These are phyloP conservation scores for Ascoidea asiatica DNA, from an alignment of 805 yeast species.

Conservation along the genomic window DNA sequence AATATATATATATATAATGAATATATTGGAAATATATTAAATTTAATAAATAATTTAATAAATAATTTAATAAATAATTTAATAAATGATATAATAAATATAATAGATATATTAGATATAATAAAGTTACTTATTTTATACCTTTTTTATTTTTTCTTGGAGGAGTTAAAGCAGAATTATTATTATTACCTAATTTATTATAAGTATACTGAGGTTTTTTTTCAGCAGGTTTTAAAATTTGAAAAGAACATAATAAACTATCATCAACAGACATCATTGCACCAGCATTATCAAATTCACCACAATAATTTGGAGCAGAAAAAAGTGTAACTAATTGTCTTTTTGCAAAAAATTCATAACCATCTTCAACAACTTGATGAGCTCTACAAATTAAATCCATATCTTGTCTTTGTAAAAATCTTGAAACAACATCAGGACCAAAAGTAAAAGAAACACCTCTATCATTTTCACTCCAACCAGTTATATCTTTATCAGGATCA, in stretches of 20 bases:
- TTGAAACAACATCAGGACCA: conserved; percentile 97
- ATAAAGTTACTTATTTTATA: conserved; percentile 21
- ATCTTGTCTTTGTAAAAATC: conserved; percentile 93
- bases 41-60: too few relatives aligned
- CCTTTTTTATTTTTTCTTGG: conserved; percentile 45
- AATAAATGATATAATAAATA: too few relatives aligned
- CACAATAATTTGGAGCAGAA: conserved; percentile 97
- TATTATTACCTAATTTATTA: conserved; percentile 22
- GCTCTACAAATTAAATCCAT: conserved; percentile 98
- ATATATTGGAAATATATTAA: too few relatives aligned
- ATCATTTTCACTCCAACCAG: conserved; percentile 98
- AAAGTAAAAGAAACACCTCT: conserved; percentile 98
- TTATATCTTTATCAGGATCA: conserved; percentile 96
- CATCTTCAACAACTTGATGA: conserved; percentile 98
- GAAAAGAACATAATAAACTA: conserved; percentile 89
- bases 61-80: too few relatives aligned
- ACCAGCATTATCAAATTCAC: conserved; percentile 98
- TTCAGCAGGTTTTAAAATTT: conserved; percentile 95
- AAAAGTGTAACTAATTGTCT: conserved; percentile 92
- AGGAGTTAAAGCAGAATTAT: conserved; percentile 43
- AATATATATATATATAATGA: too few relatives aligned
- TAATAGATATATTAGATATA: too few relatives aligned
- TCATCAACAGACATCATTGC: conserved; percentile 99
- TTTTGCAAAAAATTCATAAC: conserved; percentile 92
- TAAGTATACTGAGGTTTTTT: conserved; percentile 66